Base-by-base conservation (phyloP, 1,139 yeast species). In the Suhomyces maxii region DNA sequence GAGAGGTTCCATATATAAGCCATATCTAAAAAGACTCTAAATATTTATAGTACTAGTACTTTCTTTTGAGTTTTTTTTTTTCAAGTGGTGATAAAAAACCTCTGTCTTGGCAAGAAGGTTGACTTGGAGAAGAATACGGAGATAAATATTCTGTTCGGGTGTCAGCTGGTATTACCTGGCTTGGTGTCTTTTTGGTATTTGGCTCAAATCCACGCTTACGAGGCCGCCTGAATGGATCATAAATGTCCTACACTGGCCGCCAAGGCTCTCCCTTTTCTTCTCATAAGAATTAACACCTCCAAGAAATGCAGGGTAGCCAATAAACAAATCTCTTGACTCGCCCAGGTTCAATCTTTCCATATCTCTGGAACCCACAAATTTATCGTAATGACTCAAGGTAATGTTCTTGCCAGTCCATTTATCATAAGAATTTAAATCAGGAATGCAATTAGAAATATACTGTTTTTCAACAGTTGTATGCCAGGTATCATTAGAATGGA, bases 371-470 rank as follows among this genome's bases (percentile, higher is more conserved):
- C 23, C 57, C 7, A 58, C 39, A 41, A 66, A 64, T n/a, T 45
- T 44, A 30, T 58, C 53, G 47, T 47, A 66, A 49, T 69, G 65
- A 35, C 76, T 65, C 11, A 74, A 49, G 1, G 75, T 71, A 11
- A 73, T 45, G 32, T 53, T 48, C 39, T 50, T 55, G 6, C 73
- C 71, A 37, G 52, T 59, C 79, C 79, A 74, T 46, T 59, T 65
- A 53, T 73, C 79, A 51, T 50, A 73, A 11, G 77, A 67, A 51
- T 72, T 71, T 45, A 74, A 62, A 40, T 58, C 63, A 4, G 77
- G 77, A 25, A 73, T 57, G 54, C 79, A 72, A 48, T 68, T 67
- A 44, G 69, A 65, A 18, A 73, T 70, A 53, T 66, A 71, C 50
- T 64, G 69, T 46, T 67, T 68, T 46, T 73, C 78, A 34, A 64